Evolutionary conservation across 2,329 filamentous ascomycete genomes (phyloP), one percentile per base, ranked within the genome.

Genomic region (Arthrobotrys sinensis): DNA sequence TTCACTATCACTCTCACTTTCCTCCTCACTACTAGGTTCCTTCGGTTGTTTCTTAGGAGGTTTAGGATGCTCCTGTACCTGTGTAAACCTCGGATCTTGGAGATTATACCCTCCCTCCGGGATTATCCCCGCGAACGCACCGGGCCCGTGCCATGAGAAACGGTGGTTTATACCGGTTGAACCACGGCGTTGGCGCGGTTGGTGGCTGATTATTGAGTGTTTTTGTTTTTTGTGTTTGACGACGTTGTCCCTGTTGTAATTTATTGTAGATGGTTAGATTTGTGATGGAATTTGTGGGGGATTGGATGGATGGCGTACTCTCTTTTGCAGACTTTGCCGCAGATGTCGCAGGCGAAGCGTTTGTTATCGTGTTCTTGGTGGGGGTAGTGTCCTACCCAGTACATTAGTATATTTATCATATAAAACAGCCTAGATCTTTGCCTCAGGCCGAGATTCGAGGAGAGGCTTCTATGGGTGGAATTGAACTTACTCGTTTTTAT

Each of bases 171-270:
- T 65, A n/a, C 76, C 52, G 11, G 76, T n/a, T 1, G 69, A 73
- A 14, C 76, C 70, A 1, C 70, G 55, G 16, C 76, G 69, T 34
- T 75, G 76, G 24, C 76, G 69, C 38, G 76, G 76, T 19, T 69
- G 76, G 19, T 73, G 76, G 65, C 69, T 75, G 40, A 79, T 73
- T 38, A 79, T 79, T 7, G 80, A 78, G 43, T 81, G 81, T 52
- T 81, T 80, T 60, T 82, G 81, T 43, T 81, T 82, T 64, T 82
- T 81, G 48, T 82, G 81, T 40, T 82, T 82, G 38, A 81, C 80
- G 24, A 82, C 77, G 71, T 82, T 82, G 53, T 82, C 81, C 24
- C 81, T 82, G 48, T 4, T 1, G 16, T 34, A 34, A 34, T 34
- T 36, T 4, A n/a, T n/a, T n/a, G n/a, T n/a, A n/a, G 14, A 19